Percentiles rank a stretch among this genome's conserved stretches.
phyloP scores from a whole-genome alignment of 164 flowering plant species.

The grape (Vitis vinifera) region DNA sequence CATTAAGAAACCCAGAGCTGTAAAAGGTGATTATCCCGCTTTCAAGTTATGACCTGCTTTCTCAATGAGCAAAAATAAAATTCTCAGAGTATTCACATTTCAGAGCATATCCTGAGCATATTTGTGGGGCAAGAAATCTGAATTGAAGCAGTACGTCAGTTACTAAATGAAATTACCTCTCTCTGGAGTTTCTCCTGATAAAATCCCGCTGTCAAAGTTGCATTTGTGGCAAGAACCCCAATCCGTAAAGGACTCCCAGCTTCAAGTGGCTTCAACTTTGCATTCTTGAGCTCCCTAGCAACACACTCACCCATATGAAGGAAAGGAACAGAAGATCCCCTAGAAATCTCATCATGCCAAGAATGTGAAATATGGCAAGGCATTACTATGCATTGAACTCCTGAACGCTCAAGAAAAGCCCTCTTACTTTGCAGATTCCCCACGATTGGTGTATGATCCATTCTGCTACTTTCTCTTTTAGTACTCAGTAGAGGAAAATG shows the following conservation, averaged over 20 bases:
- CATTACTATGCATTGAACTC: slow-evolving; percentile 78
- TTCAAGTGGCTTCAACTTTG: slow-evolving; percentile 68
- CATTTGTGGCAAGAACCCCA: slow-evolving; percentile 63
- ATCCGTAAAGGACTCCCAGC: slow-evolving; percentile 66
- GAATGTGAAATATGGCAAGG: slow-evolving; percentile 74
- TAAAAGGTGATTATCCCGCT: too few species aligned
- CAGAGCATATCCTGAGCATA: background rate
- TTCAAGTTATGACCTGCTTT: too few species aligned
- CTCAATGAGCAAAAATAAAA: too few species aligned
- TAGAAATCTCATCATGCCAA: slow-evolving; percentile 58
- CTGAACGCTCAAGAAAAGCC: slow-evolving; percentile 63
- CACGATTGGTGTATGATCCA: slow-evolving; percentile 34
- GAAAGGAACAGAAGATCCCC: slow-evolving; percentile 61
- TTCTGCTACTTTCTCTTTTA: slow-evolving; percentile 14
- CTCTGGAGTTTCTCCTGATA: slow-evolving; percentile 73
- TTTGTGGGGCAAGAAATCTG: background rate
- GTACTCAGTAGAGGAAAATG: slow-evolving; percentile 22
- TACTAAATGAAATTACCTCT: slow-evolving; percentile 42
- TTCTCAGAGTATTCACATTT: background rate
- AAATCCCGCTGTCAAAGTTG: slow-evolving; percentile 44
- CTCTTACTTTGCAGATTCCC: slow-evolving; percentile 55
- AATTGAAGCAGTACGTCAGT: background rate
- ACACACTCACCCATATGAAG: slow-evolving; percentile 79
- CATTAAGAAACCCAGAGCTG: too few species aligned
- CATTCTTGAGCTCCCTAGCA: slow-evolving; percentile 69